These are phyloP conservation scores for Pleurotus djamor DNA, from an alignment of 768 basidiomycete species.

Conservation along the genomic window DNA sequence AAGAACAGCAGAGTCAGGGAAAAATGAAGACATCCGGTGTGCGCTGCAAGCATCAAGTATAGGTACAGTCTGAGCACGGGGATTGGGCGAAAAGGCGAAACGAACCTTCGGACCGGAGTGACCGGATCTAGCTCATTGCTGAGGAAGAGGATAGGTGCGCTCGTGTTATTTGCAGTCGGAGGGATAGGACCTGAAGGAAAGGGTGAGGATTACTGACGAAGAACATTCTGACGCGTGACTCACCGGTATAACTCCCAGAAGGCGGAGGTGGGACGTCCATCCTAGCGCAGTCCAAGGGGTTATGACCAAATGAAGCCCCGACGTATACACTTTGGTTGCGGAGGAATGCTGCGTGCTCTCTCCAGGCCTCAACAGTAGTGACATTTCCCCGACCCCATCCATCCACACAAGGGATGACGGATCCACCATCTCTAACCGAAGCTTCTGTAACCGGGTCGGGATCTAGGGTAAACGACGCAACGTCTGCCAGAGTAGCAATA, in stretches of 20 bases:
- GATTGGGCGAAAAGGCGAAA: not conserved
- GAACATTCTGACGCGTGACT: not conserved
- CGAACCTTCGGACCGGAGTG: slow-evolving; percentile 11
- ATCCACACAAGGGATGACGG: not conserved
- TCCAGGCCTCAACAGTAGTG: not conserved
- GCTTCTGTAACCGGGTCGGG: not conserved
- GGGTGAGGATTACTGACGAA: not conserved
- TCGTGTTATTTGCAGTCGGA: slow-evolving; percentile 32
- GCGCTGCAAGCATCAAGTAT: slow-evolving; percentile 23
- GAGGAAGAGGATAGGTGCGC: slow-evolving; percentile 33
- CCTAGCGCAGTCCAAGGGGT: not conserved
- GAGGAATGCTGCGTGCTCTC: not conserved
- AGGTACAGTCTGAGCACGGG: not conserved
- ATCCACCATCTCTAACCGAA: not conserved
- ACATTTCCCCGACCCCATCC: not conserved
- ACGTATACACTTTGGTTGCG: not conserved
- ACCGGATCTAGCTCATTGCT: slow-evolving; percentile 29
- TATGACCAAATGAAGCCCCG: not conserved
- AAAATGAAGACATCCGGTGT: slow-evolving; percentile 32
- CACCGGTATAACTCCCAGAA: not conserved
- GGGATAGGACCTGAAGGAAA: not conserved
- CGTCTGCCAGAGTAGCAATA: slow-evolving; percentile 3
- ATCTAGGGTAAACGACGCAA: not conserved
- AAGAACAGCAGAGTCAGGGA: slow-evolving; percentile 34
- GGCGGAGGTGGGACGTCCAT: not conserved